Evolutionary conservation across 495 filamentous ascomycete genomes (phyloP), one percentile per base, ranked within the genome.

Genomic region (Penicillium taxi): DNA sequence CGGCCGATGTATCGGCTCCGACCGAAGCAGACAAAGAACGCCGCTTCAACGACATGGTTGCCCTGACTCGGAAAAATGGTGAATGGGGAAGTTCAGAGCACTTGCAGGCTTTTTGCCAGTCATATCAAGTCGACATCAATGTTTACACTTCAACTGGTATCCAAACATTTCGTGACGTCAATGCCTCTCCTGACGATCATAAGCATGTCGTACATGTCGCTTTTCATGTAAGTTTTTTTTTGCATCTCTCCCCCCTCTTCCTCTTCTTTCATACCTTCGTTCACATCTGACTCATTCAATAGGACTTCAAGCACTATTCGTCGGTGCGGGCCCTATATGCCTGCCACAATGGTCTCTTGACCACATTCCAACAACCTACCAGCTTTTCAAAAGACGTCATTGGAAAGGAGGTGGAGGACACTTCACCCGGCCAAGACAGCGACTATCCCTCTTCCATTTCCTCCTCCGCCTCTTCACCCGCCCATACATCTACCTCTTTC

Each of bases 51-150:
- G 61, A 60, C 9, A 76, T 81, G 55, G 61, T 88, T 15, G 56
- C 67, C 29, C 56, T 63, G 27, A 84, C 84, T 60, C 68, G 76
- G 4, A 67, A 72, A 39, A 66, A 71, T 9, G 78, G 78, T 18
- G 75, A 75, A 17, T 87, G 75, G 58, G 83, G 80, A 3, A 81
- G 83, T 48, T 82, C 83, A 13, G 69, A 85, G 58, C 79, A 84
- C 53, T 75, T 88, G 15, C 62, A 69, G 15, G 83, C 83, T 4
- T 88, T 85, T 51, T 70, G 73, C 24, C 63, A 72, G 27, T 74
- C 70, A 7, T 84, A 69, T 55, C 62, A 72, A 12, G 71, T 71
- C 13, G 69, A 83, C 45, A 73, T 88, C 14, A 73, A 73, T 39
- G 76, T 88, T 25, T 85, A 67, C 64, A 69, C 75, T 58, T 56